phyloP scores from a whole-genome alignment of 2,329 filamentous ascomycete genomes.

The Phyllosticta ampelicida region DNA sequence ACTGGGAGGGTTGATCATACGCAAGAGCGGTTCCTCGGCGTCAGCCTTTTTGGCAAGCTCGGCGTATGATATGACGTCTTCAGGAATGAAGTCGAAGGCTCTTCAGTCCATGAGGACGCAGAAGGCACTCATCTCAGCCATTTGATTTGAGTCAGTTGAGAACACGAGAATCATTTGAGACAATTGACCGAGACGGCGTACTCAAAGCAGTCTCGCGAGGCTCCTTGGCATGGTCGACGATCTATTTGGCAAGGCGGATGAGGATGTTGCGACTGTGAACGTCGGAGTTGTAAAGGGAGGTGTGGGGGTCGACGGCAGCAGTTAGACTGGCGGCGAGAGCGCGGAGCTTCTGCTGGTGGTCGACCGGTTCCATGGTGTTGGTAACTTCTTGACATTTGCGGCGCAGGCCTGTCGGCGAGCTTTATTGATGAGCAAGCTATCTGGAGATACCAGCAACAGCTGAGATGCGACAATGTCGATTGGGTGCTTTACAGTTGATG shows the following conservation, averaged over 20 bases:
- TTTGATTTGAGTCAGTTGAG: background rate
- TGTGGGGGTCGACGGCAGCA: background rate
- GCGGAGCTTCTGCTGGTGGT: background rate
- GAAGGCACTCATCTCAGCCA: slow-evolving; percentile 5
- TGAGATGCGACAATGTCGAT: background rate
- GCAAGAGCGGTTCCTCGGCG: slow-evolving; percentile 6
- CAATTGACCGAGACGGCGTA: background rate
- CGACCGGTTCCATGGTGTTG: background rate
- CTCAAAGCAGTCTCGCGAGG: slow-evolving; percentile 6
- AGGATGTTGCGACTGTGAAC: background rate
- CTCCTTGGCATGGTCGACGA: slow-evolving; percentile 7
- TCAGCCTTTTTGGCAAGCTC: slow-evolving; percentile 1
- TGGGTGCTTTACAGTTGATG: background rate
- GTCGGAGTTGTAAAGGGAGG: background rate
- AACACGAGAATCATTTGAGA: background rate
- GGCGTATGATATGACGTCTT: background rate
- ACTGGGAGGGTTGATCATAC: background rate
- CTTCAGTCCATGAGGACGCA: slow-evolving; percentile 6
- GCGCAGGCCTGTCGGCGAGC: background rate
- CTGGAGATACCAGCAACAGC: background rate
- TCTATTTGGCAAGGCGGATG: background rate
- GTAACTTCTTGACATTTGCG: background rate
- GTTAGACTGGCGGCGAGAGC: background rate
- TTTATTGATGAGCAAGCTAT: background rate
- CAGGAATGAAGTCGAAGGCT: slow-evolving; percentile 5